phyloP scores from a whole-genome alignment of 768 basidiomycete genomes.

The Lactarius tabidus region DNA sequence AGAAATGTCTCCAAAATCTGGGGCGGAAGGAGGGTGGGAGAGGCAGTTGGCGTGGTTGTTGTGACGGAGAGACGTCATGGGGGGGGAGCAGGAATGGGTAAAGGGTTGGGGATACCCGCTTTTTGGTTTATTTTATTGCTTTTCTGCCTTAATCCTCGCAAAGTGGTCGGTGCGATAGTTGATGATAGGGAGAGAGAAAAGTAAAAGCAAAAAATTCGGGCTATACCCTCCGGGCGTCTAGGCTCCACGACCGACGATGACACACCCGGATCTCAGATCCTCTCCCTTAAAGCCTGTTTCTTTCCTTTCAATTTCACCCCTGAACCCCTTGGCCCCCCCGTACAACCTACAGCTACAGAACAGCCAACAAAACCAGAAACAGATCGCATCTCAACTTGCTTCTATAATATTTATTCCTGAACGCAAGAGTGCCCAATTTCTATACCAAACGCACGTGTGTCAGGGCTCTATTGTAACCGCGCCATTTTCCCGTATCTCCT shows the following conservation, averaged over 20 bases:
- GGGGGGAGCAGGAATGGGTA: neutral
- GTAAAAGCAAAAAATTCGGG: conserved; percentile 13
- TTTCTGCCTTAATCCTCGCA: neutral
- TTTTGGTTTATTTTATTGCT: conserved; percentile 2
- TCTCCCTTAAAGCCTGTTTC: conserved; percentile 20
- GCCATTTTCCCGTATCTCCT: conserved; percentile 1
- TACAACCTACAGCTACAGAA: neutral
- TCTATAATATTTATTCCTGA: neutral
- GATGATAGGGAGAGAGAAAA: neutral
- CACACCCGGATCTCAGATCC: conserved; percentile 7
- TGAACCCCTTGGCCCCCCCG: neutral
- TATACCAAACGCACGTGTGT: conserved; percentile 17
- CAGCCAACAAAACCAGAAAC: neutral
- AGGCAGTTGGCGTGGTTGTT: neutral
- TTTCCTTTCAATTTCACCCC: neutral
- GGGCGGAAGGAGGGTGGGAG: conserved; percentile 9
- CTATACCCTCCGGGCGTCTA: conserved; percentile 7
- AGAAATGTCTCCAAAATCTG: conserved; percentile 20
- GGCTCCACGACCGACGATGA: conserved; percentile 11
- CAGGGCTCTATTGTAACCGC: neutral
- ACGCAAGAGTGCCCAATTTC: neutral
- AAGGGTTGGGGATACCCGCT: conserved; percentile 3
- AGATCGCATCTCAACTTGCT: neutral
- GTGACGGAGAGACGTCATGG: conserved; percentile 16
- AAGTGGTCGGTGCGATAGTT: neutral